These are phyloP conservation scores for Orbilia blumenaviensis DNA, from an alignment of 2,329 filamentous ascomycete species.

Conservation along the genomic window DNA sequence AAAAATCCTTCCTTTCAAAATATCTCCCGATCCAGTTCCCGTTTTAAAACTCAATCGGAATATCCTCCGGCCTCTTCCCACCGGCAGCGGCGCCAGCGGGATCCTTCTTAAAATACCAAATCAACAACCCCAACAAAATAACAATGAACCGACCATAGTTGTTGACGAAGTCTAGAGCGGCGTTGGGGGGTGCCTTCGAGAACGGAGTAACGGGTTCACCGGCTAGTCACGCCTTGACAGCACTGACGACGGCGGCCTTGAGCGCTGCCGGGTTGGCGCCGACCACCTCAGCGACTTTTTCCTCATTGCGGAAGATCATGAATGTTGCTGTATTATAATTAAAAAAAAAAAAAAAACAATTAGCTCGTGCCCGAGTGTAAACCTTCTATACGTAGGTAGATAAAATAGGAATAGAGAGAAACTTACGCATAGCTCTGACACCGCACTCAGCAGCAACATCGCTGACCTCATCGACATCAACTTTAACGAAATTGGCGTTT, in stretches of 20 bases:
- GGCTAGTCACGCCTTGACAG: slow-evolving; percentile 34
- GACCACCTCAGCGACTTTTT: slow-evolving; percentile 76
- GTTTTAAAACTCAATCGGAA: slow-evolving; percentile 16
- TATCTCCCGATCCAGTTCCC: not conserved
- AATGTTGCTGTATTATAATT: slow-evolving; percentile 66
- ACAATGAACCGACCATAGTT: slow-evolving; percentile 41
- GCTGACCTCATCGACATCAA: slow-evolving; percentile 85
- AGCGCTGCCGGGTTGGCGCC: slow-evolving; percentile 82
- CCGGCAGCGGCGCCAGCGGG: not conserved
- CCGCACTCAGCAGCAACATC: slow-evolving; percentile 79
- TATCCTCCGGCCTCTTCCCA: not conserved
- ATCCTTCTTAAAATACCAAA: slow-evolving; percentile 43
- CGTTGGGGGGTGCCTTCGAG: slow-evolving; percentile 1
- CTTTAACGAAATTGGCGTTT: slow-evolving; percentile 79
- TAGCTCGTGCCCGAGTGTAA: too few relatives aligned
- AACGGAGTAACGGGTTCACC: slow-evolving; percentile 26
- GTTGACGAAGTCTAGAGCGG: slow-evolving; percentile 31
- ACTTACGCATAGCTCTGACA: slow-evolving; percentile 88
- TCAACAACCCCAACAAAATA: slow-evolving; percentile 35
- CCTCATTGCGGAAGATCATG: slow-evolving; percentile 79
- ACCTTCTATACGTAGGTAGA: not conserved
- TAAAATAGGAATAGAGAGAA: not conserved
- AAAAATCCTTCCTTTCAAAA: not conserved
- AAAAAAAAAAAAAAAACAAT: not conserved
- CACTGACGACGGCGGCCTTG: slow-evolving; percentile 59